These are phyloP conservation scores for Elaeagnus macrophylla DNA, from an alignment of 306 rosid genomes.

Conservation along the genomic window DNA sequence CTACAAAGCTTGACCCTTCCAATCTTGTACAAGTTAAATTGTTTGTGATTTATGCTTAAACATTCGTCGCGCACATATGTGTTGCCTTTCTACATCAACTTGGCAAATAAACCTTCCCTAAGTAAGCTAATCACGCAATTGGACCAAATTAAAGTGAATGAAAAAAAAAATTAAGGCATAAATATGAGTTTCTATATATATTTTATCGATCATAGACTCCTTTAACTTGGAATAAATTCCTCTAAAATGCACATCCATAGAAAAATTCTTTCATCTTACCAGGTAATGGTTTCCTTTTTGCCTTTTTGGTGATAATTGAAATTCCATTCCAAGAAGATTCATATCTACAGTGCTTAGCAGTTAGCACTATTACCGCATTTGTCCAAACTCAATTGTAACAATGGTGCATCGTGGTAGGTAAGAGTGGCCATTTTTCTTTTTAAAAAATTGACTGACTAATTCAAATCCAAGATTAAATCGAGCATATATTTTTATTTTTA, in stretches of 20 bases:
- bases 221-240: constrained; percentile 43
- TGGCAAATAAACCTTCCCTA: constrained; percentile 40
- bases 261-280: constrained; percentile 28
- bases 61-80: constrained; percentile 4
- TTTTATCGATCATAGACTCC: background rate
- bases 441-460: no score
- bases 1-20: no score
- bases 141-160: constrained; percentile 11
- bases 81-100: constrained; percentile 3
- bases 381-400: no score
- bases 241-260: constrained; percentile 35
- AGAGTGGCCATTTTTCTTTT: no score
- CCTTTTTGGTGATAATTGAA: constrained; percentile 59
- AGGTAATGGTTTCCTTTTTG: constrained; percentile 20
- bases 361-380: no score
- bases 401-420: no score
- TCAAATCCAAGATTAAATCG: no score
- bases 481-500: no score
- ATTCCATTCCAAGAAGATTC: constrained; percentile 67
- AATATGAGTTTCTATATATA: background rate
- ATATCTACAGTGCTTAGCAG: constrained; percentile 26
- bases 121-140: constrained; percentile 17
- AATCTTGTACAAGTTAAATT: background rate
- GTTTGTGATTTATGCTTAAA: background rate
- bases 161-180: background rate